A percentile compares a stretch with the other conserved stretches of the same genome.
Evolutionary conservation across 2,329 filamentous ascomycete species (phyloP).

Genomic region (Endoconidiophora polonica): DNA sequence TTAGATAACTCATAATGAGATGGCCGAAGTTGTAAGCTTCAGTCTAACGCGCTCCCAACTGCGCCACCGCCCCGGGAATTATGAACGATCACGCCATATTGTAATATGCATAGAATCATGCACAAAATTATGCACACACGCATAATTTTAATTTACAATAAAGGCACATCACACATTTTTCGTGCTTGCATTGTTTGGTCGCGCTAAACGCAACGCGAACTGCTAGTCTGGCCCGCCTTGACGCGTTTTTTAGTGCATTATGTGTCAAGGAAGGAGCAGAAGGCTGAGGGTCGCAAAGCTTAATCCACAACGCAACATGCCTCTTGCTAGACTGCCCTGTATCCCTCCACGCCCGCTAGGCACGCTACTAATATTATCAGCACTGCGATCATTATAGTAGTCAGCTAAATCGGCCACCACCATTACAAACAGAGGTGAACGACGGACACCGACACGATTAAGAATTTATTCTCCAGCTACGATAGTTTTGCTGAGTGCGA

Average conservation of each 20-base stretch:
- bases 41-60: slow-evolving; percentile 14
- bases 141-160: not conserved
- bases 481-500: not conserved
- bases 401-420: too few species aligned
- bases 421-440: too few species aligned
- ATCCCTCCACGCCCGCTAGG: too few species aligned
- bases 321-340: too few species aligned
- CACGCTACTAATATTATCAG: too few species aligned
- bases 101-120: not conserved
- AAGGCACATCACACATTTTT: not conserved
- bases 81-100: not conserved
- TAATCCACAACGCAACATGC: too few species aligned
- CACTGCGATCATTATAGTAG: too few species aligned
- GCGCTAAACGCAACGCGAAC: slow-evolving; percentile 2
- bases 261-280: not conserved
- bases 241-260: slow-evolving; percentile 3
- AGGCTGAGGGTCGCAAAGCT: slow-evolving; percentile 6
- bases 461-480: not conserved
- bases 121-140: not conserved
- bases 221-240: not conserved
- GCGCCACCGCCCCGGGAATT: slow-evolving; percentile 10
- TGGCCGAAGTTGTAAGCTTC: slow-evolving; percentile 11
- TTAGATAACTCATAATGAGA: slow-evolving; percentile 11
- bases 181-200: not conserved
- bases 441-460: not conserved